A percentile compares a stretch with the other conserved stretches of the same genome.
These are phyloP conservation scores for Aechmea fasciata DNA, from an alignment of 176 grass and related monocot genomes.

Conservation along the genomic window DNA sequence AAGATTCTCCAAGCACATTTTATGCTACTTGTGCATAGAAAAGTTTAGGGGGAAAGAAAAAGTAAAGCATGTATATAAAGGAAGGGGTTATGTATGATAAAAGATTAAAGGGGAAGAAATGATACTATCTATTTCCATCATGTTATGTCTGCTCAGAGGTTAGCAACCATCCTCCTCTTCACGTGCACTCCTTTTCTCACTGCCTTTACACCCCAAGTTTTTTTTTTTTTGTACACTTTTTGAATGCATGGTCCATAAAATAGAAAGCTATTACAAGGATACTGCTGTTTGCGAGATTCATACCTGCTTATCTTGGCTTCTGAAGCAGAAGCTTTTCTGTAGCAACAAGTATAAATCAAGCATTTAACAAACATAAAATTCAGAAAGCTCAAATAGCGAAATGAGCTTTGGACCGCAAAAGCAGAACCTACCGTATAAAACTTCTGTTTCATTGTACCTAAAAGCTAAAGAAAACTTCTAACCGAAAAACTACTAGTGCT, in stretches of 20 bases:
- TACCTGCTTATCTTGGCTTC: too few relatives aligned
- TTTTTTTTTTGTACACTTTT: background rate
- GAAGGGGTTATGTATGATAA: background rate
- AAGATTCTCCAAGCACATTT: background rate
- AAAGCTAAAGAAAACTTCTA: too few relatives aligned
- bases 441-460: too few relatives aligned
- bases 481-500: too few relatives aligned
- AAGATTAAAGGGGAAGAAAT: background rate
- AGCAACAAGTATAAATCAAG: too few relatives aligned
- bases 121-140: background rate
- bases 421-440: too few relatives aligned
- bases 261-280: background rate
- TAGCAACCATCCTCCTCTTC: background rate
- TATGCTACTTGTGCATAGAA: conserved; percentile 1
- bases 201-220: background rate
- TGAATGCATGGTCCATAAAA: background rate
- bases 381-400: too few relatives aligned
- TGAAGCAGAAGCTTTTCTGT: too few relatives aligned
- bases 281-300: background rate
- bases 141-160: background rate
- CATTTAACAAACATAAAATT: too few relatives aligned
- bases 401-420: too few relatives aligned
- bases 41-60: background rate
- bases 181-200: background rate
- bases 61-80: background rate